Evolutionary conservation across 2,329 filamentous ascomycete species (phyloP), one percentile per base, ranked within the genome.

Genomic region (Dryadomyces quercivorus): DNA sequence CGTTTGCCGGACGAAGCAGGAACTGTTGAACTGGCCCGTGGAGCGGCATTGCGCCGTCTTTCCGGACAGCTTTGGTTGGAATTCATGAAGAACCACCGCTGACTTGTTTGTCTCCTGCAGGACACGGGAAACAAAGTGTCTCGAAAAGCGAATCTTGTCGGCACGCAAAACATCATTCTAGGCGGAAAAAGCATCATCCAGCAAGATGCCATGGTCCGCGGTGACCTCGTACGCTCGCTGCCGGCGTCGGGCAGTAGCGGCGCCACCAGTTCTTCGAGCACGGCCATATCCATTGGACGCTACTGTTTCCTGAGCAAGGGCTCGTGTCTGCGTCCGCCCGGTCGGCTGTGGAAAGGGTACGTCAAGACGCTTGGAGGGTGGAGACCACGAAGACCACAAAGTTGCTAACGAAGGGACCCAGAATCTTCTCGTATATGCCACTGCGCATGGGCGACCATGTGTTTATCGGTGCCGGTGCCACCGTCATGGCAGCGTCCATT

Each of bases 81-180:
- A 31, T 31, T 8, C 8, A 4, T 31, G 26, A 4, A 31, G 26
- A 31, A 8, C 12, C 20, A 44, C 34, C 16, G 48, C 40, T 51
- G 16, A 50, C 31, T 18, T 15, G 16, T 22, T 26, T 1, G 40
- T 34, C 12, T 1, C 2, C 5, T 22, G 5, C 61, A 95, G 91
- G 92, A 97, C 72, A 95, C 91, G 2, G 93, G 93, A 61, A 98
- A 98, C 79, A 97, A 97, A 74, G 93, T 98, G 64, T 92, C 91
- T 43, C 88, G 93, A 61, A 89, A 89, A 62, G 88, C 89, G 58
- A 84, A 86, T 66, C 88, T 98, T 62, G 87, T 95, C 64, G 93
- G 93, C 63, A 96, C 92, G 21, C 90, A 95, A 63, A 95, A 97
- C 72, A 97, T 98, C 71, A 95, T 95, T 70, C 85, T 98, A 2